Percentiles rank a stretch among this genome's conserved stretches.
Conservation (phyloP, 768 basidiomycete species). For the button mushroom (Agaricus bisporus) region DNA sequence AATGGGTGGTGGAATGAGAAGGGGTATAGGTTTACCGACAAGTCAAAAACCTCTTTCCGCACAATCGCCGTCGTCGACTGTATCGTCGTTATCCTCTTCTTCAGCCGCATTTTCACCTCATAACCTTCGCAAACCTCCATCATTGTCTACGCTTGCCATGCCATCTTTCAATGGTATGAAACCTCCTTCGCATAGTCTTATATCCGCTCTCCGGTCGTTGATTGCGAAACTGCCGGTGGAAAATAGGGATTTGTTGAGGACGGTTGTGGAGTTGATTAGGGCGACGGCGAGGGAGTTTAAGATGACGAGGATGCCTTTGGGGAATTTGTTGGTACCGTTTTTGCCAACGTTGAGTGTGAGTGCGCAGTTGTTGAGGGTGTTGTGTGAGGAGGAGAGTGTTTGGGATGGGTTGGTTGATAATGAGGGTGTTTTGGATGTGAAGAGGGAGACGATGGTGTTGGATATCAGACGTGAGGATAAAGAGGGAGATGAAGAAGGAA, state of each 20-base stretch:
- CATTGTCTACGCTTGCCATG: slow-evolving; percentile 73
- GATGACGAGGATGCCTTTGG: slow-evolving; percentile 89
- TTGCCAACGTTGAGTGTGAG: slow-evolving; percentile 83
- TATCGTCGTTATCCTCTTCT: not conserved
- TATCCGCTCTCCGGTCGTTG: slow-evolving; percentile 55
- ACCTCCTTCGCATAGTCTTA: slow-evolving; percentile 53
- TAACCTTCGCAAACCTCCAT: slow-evolving; percentile 66
- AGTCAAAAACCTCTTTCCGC: slow-evolving; percentile 28
- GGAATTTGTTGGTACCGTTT: slow-evolving; percentile 82
- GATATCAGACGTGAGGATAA: slow-evolving; percentile 6
- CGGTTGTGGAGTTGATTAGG: slow-evolving; percentile 74
- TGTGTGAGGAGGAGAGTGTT: slow-evolving; percentile 66
- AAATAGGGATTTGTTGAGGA: slow-evolving; percentile 79
- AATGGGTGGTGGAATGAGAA: not conserved
- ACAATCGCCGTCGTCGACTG: slow-evolving; percentile 14
- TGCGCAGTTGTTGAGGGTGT: slow-evolving; percentile 60
- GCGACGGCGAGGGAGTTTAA: slow-evolving; percentile 61
- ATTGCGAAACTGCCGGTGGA: slow-evolving; percentile 68
- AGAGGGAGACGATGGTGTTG: slow-evolving; percentile 10
- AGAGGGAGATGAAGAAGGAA: not conserved
- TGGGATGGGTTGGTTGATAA: slow-evolving; percentile 36
- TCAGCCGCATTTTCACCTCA: not conserved
- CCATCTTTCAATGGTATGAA: slow-evolving; percentile 57
- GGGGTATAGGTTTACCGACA: slow-evolving; percentile 26
- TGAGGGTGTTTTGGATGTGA: slow-evolving; percentile 13